These are phyloP conservation scores for Skeletonema grethae DNA, from an alignment of 108 stramenopile genomes.

Conservation along the genomic window DNA sequence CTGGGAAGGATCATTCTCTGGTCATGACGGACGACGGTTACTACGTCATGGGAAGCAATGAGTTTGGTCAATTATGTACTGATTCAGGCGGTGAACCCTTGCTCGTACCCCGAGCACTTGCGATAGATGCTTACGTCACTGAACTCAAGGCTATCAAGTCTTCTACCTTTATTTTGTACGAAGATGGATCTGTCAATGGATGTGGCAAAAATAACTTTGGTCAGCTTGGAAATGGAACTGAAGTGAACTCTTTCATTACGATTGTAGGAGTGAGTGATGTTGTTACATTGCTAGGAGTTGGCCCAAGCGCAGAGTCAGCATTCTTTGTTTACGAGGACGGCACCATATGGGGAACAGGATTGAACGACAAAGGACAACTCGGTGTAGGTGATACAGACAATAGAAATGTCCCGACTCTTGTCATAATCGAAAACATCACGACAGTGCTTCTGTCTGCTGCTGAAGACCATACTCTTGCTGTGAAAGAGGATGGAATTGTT, in stretches of 20 bases:
- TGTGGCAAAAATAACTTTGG: constrained; percentile 59
- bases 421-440: constrained; percentile 17
- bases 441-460: constrained; percentile 30
- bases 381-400: constrained; percentile 38
- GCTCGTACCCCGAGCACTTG: constrained; percentile 21
- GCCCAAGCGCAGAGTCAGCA: constrained; percentile 34
- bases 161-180: constrained; percentile 40
- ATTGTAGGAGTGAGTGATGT: constrained; percentile 9
- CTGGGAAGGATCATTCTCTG: constrained; percentile 42
- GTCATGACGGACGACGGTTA: constrained; percentile 28
- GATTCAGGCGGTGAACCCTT: constrained; percentile 33
- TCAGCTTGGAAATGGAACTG: constrained; percentile 41
- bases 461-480: constrained; percentile 41
- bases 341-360: constrained; percentile 33
- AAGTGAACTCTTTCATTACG: constrained; percentile 24
- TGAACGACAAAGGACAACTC: constrained; percentile 44
- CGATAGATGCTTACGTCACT: constrained; percentile 12
- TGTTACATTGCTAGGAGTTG: constrained; percentile 29
- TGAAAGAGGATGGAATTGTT: constrained; percentile 4
- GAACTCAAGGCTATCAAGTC: constrained; percentile 34
- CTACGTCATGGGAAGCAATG: constrained; percentile 44
- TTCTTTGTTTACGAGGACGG: constrained; percentile 41
- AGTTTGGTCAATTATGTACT: constrained; percentile 40
- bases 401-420: constrained; percentile 35
- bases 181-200: constrained; percentile 48